Percentiles rank a stretch among this genome's conserved stretches.
Evolutionary conservation across 208 protist genomes (phyloP).

Genomic region (Leishmania tarentolae): DNA sequence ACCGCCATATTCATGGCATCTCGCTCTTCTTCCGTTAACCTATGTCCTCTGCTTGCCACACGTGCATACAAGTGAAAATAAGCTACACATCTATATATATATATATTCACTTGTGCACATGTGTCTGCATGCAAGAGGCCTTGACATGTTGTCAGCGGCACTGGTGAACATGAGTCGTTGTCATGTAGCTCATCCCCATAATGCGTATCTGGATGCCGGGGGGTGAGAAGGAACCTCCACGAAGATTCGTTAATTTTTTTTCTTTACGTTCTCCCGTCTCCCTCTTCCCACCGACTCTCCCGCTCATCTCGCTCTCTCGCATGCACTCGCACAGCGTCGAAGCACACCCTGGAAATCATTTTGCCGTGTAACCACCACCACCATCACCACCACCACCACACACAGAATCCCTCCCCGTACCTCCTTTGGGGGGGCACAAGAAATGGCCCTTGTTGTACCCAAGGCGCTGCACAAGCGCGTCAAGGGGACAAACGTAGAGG

Average conservation of each 20-base stretch:
- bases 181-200: too few relatives aligned
- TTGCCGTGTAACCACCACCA: neutral
- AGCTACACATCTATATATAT: neutral
- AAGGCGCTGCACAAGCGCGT: conserved; percentile 56
- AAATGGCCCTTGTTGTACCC: conserved; percentile 17
- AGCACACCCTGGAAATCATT: neutral
- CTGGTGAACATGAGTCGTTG: neutral
- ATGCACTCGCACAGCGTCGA: neutral
- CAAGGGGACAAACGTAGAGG: conserved; percentile 79
- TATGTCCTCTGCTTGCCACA: neutral
- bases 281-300: neutral
- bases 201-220: neutral
- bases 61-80: neutral
- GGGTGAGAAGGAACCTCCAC: neutral
- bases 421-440: neutral
- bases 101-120: neutral
- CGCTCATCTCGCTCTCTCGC: neutral
- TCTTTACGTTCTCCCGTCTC: neutral
- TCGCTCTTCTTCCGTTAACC: neutral
- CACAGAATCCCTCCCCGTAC: neutral
- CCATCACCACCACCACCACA: neutral
- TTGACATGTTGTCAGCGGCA: neutral
- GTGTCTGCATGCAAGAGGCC: neutral
- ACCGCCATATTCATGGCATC: neutral
- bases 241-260: neutral